Conservation (phyloP, 2,329 filamentous ascomycete genomes). For the Pseudonectria buxi region DNA sequence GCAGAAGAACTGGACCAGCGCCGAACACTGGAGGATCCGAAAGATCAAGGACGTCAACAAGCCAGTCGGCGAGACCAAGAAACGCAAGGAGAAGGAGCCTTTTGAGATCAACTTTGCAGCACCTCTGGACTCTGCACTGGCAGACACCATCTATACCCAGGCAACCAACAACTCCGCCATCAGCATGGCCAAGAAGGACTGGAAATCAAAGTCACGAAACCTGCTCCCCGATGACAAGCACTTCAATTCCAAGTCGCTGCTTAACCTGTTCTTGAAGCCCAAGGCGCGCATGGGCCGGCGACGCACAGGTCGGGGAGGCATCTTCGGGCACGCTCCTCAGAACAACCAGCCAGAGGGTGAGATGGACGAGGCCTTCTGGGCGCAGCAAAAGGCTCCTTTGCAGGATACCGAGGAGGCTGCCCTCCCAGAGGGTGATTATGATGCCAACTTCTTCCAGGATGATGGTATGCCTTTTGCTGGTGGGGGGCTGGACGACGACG, state of each 20-base stretch:
- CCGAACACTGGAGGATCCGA: slow-evolving; percentile 97
- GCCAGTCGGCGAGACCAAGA: slow-evolving; percentile 50
- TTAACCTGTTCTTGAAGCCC: slow-evolving; percentile 90
- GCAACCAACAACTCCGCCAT: slow-evolving; percentile 76
- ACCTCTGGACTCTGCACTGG: slow-evolving; percentile 62
- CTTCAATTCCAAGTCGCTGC: slow-evolving; percentile 87
- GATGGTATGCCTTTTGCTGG: slow-evolving; percentile 65
- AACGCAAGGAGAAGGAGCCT: slow-evolving; percentile 89
- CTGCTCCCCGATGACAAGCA: slow-evolving; percentile 96
- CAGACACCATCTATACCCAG: slow-evolving; percentile 73
- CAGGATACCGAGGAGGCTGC: slow-evolving; percentile 46
- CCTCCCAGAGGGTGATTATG: slow-evolving; percentile 70
- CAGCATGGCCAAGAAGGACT: slow-evolving; percentile 84
- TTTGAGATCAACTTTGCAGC: slow-evolving; percentile 90
- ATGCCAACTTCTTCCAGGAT: slow-evolving; percentile 96
- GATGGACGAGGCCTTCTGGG: slow-evolving; percentile 96
- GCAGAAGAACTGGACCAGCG: slow-evolving; percentile 95
- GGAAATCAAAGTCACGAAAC: slow-evolving; percentile 90
- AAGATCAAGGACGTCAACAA: slow-evolving; percentile 79
- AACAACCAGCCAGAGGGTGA: slow-evolving; percentile 60
- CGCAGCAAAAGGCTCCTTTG: slow-evolving; percentile 56
- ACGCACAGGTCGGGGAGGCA: slow-evolving; percentile 39
- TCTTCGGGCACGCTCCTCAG: slow-evolving; percentile 36
- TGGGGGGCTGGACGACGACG: slow-evolving; percentile 52
- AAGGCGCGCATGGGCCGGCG: slow-evolving; percentile 74